Evolutionary conservation across 257 asterid genomes (phyloP).

Genomic region (Craterostigma plantagineum): DNA sequence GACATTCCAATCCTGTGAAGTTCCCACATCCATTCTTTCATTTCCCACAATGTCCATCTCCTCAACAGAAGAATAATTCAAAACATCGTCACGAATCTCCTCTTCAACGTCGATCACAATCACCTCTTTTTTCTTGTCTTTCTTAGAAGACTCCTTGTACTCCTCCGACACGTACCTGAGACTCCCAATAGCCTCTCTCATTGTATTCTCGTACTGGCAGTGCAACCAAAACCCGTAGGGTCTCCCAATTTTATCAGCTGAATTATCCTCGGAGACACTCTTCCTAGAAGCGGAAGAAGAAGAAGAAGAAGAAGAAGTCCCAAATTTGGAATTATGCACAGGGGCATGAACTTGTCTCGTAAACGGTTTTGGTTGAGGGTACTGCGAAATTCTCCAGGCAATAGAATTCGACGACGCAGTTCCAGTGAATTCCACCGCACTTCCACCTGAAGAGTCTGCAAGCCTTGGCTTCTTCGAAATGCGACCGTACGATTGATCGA

Average conservation of each 20-base stretch:
- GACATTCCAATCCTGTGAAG: slow-evolving; percentile 9
- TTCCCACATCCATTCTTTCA: slow-evolving; percentile 14
- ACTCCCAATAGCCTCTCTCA: slow-evolving; percentile 8
- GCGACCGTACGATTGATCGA: slow-evolving; percentile 15
- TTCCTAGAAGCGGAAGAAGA: slow-evolving; percentile 8
- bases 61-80: slow-evolving; percentile 20
- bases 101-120: slow-evolving; percentile 22
- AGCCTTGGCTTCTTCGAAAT: slow-evolving; percentile 27
- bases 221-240: background rate
- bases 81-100: slow-evolving; percentile 6
- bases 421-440: slow-evolving; percentile 8
- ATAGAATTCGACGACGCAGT: slow-evolving; percentile 9
- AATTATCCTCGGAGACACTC: slow-evolving; percentile 6
- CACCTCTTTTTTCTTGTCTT: slow-evolving; percentile 19
- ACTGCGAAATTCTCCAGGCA: slow-evolving; percentile 14
- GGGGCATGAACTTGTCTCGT: slow-evolving; percentile 55
- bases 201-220: slow-evolving; percentile 1
- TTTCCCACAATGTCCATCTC: slow-evolving; percentile 17
- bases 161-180: slow-evolving; percentile 12
- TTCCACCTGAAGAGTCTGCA: slow-evolving; percentile 8
- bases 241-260: slow-evolving; percentile 20
- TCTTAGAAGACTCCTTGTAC: slow-evolving; percentile 8
- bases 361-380: slow-evolving; percentile 22
- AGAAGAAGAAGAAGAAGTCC: slow-evolving; percentile 7
- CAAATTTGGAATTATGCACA: slow-evolving; percentile 15